Evolutionary conservation across 2,329 filamentous ascomycete species (phyloP), one percentile per base, ranked within the genome.

Genomic region (Phialemonium atrogriseum): DNA sequence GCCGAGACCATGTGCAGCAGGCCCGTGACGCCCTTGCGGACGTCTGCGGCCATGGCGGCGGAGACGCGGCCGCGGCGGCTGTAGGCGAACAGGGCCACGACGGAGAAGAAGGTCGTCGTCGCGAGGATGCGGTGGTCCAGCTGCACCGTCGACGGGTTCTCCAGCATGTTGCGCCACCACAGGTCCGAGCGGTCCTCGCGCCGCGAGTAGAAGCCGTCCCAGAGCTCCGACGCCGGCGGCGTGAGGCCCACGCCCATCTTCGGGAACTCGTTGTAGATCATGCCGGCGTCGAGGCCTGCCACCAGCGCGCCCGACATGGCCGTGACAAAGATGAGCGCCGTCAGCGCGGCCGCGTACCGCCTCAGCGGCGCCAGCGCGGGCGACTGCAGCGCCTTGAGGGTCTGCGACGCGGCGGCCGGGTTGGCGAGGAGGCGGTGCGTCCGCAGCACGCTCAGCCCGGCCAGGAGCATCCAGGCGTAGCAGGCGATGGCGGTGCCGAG

Each of bases 241-340:
- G 85, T 70, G 14, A 94, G 64, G 9, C 87, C 86, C 4, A 76
- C 59, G 7, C 91, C 91, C 91, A 98, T 98, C 59, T 74, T 84
- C 6, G 91, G 91, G 56, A 98, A 96, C 58, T 98, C 87, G 56
- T 98, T 98, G 68, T 98, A 98, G 59, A 98, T 96, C 35, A 98
- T 70, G 7, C 91, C 91, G 7, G 91, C 91, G 52, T 98, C 91
- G 10, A 98, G 78, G 19, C 91, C 91, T 6, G 91, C 91, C 19
- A 98, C 91, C 3, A 98, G 73, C 5, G 80, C 89, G 33, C 89
- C 91, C 4, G 91, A 95, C 73, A 98, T 84, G 50, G 84, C 87
- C 4, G 91, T 98, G 20, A 73, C 68, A 60, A 94, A 96, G 45
- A 94, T 78, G 16, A 98, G 73, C 4, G 69, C 65, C 7, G 80